Evolutionary conservation across 2,329 filamentous ascomycete genomes (phyloP).

Genomic region (Aspergillus candidus): DNA sequence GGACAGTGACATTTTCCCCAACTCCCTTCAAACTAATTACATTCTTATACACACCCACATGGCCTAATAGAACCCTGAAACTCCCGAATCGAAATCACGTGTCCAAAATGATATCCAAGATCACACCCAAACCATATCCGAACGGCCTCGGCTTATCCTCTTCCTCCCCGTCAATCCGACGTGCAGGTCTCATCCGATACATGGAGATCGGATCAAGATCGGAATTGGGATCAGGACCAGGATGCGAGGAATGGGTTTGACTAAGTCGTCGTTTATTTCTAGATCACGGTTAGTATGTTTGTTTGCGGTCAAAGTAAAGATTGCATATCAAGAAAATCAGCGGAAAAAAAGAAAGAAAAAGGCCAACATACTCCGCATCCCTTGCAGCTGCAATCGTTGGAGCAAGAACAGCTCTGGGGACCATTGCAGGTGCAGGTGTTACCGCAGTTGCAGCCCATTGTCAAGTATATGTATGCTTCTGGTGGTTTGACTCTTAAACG

Average conservation of each 20-base stretch:
- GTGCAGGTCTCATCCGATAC: too few species aligned
- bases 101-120: constrained; percentile 9
- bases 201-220: too few species aligned
- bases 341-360: neutral
- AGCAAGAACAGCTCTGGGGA: constrained; percentile 28
- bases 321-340: too few species aligned
- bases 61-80: neutral
- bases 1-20: too few species aligned
- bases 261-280: constrained; percentile 18
- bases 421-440: constrained; percentile 29
- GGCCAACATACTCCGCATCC: constrained; percentile 34
- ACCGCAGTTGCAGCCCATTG: constrained; percentile 32
- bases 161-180: constrained; percentile 4
- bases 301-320: too few species aligned
- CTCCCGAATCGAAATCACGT: constrained; percentile 2
- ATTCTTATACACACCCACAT: too few species aligned
- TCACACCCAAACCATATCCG: constrained; percentile 5
- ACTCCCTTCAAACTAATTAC: too few species aligned
- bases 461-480: constrained; percentile 4
- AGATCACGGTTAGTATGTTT: neutral
- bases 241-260: neutral
- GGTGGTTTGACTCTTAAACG: neutral
- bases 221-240: neutral
- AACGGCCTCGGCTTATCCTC: neutral
- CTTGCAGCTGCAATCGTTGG: constrained; percentile 31